These are phyloP conservation scores for Mimosa pudica DNA, from an alignment of 306 rosid species.

Conservation along the genomic window DNA sequence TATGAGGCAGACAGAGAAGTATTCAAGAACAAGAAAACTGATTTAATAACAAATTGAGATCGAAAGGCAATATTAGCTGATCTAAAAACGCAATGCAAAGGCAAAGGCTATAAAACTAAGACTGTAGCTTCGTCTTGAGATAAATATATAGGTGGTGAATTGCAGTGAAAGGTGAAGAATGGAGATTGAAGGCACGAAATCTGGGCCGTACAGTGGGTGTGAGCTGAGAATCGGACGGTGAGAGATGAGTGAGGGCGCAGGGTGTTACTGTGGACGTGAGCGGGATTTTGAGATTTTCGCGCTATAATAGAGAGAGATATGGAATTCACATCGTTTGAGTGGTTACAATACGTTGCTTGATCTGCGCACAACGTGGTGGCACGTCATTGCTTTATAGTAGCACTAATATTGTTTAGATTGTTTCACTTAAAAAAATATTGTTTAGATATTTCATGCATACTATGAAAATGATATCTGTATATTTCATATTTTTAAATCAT, in stretches of 20 bases:
- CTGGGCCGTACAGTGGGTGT: neutral
- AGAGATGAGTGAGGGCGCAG: neutral
- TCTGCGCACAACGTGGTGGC: neutral
- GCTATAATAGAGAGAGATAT: neutral
- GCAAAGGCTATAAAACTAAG: neutral
- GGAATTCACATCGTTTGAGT: neutral
- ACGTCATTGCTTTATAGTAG: neutral
- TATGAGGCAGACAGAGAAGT: neutral
- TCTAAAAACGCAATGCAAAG: neutral
- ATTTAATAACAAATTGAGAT: slow-evolving; percentile 9
- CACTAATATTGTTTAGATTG: no score
- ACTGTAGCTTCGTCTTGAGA: neutral
- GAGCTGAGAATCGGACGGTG: neutral
- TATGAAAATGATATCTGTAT: no score
- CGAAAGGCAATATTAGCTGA: neutral
- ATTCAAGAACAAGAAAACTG: neutral
- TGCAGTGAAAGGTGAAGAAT: neutral
- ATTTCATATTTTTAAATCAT: no score
- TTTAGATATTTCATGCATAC: no score
- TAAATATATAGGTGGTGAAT: neutral
- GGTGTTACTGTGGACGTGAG: neutral
- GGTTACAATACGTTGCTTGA: neutral
- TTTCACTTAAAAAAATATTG: no score
- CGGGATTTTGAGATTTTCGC: slow-evolving; percentile 24
- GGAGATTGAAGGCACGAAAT: neutral